Percentiles rank a stretch among this genome's conserved stretches.
Conservation (phyloP, 495 filamentous ascomycete species). For the Aspergillus baeticus region DNA sequence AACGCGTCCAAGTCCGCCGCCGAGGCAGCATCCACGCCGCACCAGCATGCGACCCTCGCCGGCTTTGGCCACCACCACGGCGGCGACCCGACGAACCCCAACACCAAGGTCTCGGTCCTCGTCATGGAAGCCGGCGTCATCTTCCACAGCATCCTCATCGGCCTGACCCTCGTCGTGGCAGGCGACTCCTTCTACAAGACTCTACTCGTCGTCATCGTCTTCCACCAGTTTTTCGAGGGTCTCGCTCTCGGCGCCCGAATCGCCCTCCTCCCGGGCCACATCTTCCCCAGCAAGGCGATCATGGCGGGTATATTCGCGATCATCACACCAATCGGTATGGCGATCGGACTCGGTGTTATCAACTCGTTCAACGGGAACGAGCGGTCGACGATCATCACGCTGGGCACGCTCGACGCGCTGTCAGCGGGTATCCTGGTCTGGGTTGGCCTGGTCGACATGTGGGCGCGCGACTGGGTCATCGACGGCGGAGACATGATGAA, state of each 20-base stretch:
- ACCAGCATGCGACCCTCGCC: slow-evolving; percentile 17
- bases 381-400: slow-evolving; percentile 36
- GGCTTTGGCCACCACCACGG: slow-evolving; percentile 33
- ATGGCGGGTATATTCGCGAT: slow-evolving; percentile 39
- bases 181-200: slow-evolving; percentile 58
- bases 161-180: slow-evolving; percentile 36
- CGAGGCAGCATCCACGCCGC: slow-evolving; percentile 5
- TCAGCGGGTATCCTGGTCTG: slow-evolving; percentile 46
- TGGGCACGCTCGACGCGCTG: slow-evolving; percentile 45
- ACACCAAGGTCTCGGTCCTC: slow-evolving; percentile 55
- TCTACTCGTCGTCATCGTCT: slow-evolving; percentile 69
- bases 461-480: slow-evolving; percentile 47
- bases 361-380: slow-evolving; percentile 40
- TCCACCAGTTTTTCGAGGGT: slow-evolving; percentile 70
- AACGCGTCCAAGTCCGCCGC: slow-evolving; percentile 10
- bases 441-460: slow-evolving; percentile 47
- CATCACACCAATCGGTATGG: slow-evolving; percentile 46
- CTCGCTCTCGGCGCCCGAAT: slow-evolving; percentile 73
- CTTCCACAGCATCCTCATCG: slow-evolving; percentile 62
- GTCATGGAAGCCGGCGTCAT: slow-evolving; percentile 71
- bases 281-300: slow-evolving; percentile 36
- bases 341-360: slow-evolving; percentile 43
- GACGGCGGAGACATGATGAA: slow-evolving; percentile 40
- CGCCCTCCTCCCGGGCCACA: slow-evolving; percentile 59
- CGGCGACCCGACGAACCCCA: slow-evolving; percentile 27